Percentiles rank a stretch among this genome's conserved stretches.
Conservation (phyloP, 768 basidiomycete species). For the Lactarius hengduanensis region DNA sequence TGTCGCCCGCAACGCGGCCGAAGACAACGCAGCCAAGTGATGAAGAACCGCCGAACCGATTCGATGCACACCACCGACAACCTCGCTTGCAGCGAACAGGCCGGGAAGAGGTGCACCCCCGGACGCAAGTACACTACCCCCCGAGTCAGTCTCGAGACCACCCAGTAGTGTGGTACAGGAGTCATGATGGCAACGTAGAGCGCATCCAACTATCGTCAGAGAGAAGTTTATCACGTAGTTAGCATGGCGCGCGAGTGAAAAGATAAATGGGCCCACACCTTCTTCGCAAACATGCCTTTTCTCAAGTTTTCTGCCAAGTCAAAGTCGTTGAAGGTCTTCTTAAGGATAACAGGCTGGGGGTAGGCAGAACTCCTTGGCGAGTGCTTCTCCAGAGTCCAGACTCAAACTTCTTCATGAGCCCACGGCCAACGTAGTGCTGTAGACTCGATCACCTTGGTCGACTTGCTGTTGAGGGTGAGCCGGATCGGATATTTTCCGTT, state of each 20-base stretch:
- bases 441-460: conserved; percentile 94
- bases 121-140: conserved; percentile 75
- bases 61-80: conserved; percentile 97
- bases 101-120: conserved; percentile 79
- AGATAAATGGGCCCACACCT: conserved; percentile 44
- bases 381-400: conserved; percentile 79
- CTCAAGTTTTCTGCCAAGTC: conserved; percentile 73
- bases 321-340: conserved; percentile 92
- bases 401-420: conserved; percentile 94
- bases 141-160: conserved; percentile 89
- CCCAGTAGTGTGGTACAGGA: conserved; percentile 98
- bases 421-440: conserved; percentile 97
- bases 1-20: conserved; percentile 91
- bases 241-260: not conserved
- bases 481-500: conserved; percentile 96
- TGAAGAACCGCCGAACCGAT: conserved; percentile 93
- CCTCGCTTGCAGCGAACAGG: conserved; percentile 93
- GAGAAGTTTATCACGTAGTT: conserved; percentile 48
- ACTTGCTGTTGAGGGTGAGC: conserved; percentile 84
- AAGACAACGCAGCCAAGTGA: conserved; percentile 96
- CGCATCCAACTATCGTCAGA: conserved; percentile 74
- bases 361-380: conserved; percentile 88
- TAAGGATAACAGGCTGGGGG: conserved; percentile 67
- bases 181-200: conserved; percentile 98
- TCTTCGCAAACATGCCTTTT: conserved; percentile 84